Evolutionary conservation across 441 rosid genomes (phyloP), one percentile per base, ranked within the genome.

Genomic region (Populus hybrid): DNA sequence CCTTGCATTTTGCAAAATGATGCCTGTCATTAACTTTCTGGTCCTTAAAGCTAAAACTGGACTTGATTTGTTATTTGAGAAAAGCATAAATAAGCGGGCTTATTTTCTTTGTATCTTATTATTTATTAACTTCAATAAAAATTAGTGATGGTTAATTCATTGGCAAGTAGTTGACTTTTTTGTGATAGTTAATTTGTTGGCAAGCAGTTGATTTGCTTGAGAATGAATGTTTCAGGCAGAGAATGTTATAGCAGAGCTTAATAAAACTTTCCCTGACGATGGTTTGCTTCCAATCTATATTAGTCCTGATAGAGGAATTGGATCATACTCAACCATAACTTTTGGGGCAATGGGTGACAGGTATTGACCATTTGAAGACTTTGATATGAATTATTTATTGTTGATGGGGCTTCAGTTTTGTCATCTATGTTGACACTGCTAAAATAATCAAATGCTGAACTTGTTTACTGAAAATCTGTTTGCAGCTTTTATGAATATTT

Each of bases 321-420:
- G 92, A 80, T 85, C 99, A 9, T 79, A 84, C 81, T 84, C 99
- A 1, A 86, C 94, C 64, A 86, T 89, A 66, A 96, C 99, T 69
- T 96, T 96, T 88, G 99, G 99, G 81, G 99, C 98, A 61, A 90
- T 91, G 97, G 99, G 99, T 76, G 99, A 96, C 87, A 93, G 99
- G 99, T 95, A 77, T 77, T 69, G 36, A 42, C 16, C 21, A 33
- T 64, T 70, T 69, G 26, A 64, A 69, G 35, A 21, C 72, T 45
- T 66, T 7, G 28, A 64, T 69, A 26, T 68, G 2, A 69, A 10
- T 24, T 35, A 12, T 38, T 3, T 16, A 5, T 38, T 20, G 53
- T 11, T 69, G 9, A 9, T 31, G 7, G 21, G 38, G 10, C 24
- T 23, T 69, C 64, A 61, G 64, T 21, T 61, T 8, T 61, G 26